These are phyloP conservation scores for Selaginella tamariscina DNA, from an alignment of 75 land plant genomes.

Conservation along the genomic window DNA sequence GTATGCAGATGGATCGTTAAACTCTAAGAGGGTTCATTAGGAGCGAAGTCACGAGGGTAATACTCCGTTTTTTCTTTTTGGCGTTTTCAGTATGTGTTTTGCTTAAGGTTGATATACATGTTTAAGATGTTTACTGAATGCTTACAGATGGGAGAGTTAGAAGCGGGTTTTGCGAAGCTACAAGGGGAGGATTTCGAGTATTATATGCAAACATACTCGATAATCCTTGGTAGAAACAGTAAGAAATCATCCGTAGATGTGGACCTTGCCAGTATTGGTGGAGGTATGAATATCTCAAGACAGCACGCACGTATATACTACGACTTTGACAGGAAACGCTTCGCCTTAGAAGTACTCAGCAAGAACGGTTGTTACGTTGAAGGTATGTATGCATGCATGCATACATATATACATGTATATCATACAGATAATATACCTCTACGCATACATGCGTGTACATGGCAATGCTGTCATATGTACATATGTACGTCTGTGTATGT, in stretches of 20 bases:
- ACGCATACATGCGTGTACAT: too few relatives aligned
- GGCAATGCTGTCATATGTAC: too few relatives aligned
- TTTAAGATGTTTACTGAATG: not conserved
- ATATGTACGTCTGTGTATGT: too few relatives aligned
- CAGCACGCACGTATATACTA: constrained; percentile 96
- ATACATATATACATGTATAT: too few relatives aligned
- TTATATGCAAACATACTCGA: constrained; percentile 97
- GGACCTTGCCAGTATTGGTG: constrained; percentile 83
- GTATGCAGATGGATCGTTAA: not conserved
- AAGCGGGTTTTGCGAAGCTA: constrained; percentile 94
- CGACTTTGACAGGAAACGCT: constrained; percentile 77
- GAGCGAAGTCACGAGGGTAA: too few relatives aligned
- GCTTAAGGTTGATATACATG: too few relatives aligned
- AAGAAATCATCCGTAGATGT: constrained; percentile 90
- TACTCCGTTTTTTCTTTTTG: too few relatives aligned
- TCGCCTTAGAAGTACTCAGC: constrained; percentile 84
- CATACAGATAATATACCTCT: too few relatives aligned
- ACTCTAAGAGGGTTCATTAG: too few relatives aligned
- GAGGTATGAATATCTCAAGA: constrained; percentile 96
- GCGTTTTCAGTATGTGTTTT: too few relatives aligned
- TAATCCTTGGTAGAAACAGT: constrained; percentile 83
- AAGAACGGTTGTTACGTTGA: constrained; percentile 94
- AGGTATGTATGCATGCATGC: too few relatives aligned
- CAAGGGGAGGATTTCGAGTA: constrained; percentile 99
- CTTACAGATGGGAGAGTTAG: constrained; percentile 32